A percentile compares a stretch with the other conserved stretches of the same genome.
These are phyloP conservation scores for Boletus putidus DNA, from an alignment of 1,284 basidiomycete species.

Conservation along the genomic window DNA sequence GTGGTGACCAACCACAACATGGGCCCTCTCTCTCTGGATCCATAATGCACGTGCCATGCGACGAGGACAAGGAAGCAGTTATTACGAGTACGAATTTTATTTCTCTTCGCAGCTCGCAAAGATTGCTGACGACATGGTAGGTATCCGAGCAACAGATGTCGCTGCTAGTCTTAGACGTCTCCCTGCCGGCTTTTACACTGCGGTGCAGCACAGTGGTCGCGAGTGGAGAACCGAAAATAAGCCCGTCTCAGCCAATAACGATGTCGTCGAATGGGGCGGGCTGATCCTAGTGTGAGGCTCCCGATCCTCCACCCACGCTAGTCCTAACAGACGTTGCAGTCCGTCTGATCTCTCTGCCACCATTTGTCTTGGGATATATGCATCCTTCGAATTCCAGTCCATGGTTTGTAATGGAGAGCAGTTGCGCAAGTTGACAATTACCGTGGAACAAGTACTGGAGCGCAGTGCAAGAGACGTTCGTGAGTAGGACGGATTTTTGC, in stretches of 20 bases:
- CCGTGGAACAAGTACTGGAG: neutral
- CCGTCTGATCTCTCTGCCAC: slow-evolving; percentile 8
- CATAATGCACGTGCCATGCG: too few relatives aligned
- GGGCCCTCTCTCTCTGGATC: too few relatives aligned
- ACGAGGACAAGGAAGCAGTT: neutral
- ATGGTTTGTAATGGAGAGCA: neutral
- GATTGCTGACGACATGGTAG: neutral
- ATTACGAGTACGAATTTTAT: neutral
- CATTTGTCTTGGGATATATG: slow-evolving; percentile 5
- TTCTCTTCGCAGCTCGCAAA: neutral
- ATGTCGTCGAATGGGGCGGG: slow-evolving; percentile 12
- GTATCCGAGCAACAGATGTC: neutral
- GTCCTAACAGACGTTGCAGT: neutral
- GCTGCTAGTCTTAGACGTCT: neutral
- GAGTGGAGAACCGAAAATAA: slow-evolving; percentile 10
- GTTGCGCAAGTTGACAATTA: neutral
- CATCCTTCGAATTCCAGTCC: slow-evolving; percentile 20
- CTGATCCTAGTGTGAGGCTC: slow-evolving; percentile 9
- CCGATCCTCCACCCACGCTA: too few relatives aligned
- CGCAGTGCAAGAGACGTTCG: neutral
- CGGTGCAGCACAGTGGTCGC: slow-evolving; percentile 1
- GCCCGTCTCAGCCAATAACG: neutral
- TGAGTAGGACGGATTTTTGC: neutral
- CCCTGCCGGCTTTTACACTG: slow-evolving; percentile 6
- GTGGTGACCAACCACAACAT: too few relatives aligned